Evolutionary conservation across 352 stramenopile species (phyloP).

Genomic region (Globisporangium megalacanthum): DNA sequence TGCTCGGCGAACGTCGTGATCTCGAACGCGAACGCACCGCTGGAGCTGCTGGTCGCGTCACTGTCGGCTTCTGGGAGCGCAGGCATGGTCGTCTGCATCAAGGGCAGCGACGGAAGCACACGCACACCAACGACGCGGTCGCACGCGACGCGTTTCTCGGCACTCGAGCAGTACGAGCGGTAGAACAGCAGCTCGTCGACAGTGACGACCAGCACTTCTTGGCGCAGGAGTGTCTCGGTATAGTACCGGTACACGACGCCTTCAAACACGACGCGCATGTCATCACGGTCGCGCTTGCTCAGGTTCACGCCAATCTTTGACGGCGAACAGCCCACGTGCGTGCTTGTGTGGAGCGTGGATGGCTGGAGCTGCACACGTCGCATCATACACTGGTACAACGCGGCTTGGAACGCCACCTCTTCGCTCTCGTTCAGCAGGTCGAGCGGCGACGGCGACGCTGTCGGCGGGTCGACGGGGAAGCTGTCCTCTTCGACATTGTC

Average conservation of each 20-base stretch:
- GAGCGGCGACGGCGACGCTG: neutral
- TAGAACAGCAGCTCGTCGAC: conserved; percentile 52
- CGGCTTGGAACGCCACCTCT: conserved; percentile 37
- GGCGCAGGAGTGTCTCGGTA: conserved; percentile 43
- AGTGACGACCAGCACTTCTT: conserved; percentile 75
- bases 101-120: conserved; percentile 11
- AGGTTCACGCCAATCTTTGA: conserved; percentile 62
- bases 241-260: conserved; percentile 74
- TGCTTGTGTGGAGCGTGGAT: conserved; percentile 19
- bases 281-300: conserved; percentile 48
- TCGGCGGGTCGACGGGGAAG: neutral
- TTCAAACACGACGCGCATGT: conserved; percentile 50
- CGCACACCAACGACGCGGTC: conserved; percentile 50
- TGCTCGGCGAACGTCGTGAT: conserved; percentile 73
- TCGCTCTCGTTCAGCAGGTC: conserved; percentile 9
- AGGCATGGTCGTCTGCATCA: neutral
- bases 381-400: conserved; percentile 56
- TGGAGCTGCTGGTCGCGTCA: conserved; percentile 9
- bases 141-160: conserved; percentile 44
- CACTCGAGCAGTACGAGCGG: conserved; percentile 49
- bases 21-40: conserved; percentile 47
- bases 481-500: conserved; percentile 15
- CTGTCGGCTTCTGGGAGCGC: conserved; percentile 12
- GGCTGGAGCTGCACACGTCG: conserved; percentile 42
- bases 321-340: conserved; percentile 35